These are phyloP conservation scores for Nevesoporus exiguus DNA, from an alignment of 768 basidiomycete species.

Conservation along the genomic window DNA sequence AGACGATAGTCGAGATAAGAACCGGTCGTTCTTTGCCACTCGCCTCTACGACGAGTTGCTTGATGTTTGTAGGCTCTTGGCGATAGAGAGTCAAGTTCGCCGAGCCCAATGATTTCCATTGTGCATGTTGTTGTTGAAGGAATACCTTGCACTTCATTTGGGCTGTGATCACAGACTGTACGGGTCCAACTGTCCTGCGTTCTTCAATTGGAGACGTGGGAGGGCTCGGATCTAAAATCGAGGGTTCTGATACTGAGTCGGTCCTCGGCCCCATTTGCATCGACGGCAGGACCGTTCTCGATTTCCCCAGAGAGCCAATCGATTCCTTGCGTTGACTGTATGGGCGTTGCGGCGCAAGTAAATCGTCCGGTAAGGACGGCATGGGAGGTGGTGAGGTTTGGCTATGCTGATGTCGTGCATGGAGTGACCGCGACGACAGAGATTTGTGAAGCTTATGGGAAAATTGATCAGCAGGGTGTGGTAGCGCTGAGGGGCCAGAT, in stretches of 20 bases:
- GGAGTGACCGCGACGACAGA: slow-evolving; percentile 57
- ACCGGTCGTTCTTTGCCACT: slow-evolving; percentile 72
- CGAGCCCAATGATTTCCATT: slow-evolving; percentile 94
- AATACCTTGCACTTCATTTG: slow-evolving; percentile 99
- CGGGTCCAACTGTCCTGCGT: slow-evolving; percentile 55
- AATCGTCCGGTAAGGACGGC: slow-evolving; percentile 35
- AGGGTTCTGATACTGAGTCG: slow-evolving; percentile 48
- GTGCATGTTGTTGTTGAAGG: slow-evolving; percentile 91
- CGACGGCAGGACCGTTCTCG: slow-evolving; percentile 60
- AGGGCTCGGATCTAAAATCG: slow-evolving; percentile 72
- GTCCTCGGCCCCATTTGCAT: slow-evolving; percentile 51
- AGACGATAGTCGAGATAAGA: slow-evolving; percentile 91
- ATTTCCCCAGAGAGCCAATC: slow-evolving; percentile 25
- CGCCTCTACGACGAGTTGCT: slow-evolving; percentile 93
- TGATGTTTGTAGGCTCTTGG: slow-evolving; percentile 82
- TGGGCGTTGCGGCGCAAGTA: slow-evolving; percentile 30
- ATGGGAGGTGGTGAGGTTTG: slow-evolving; percentile 34
- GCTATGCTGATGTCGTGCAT: slow-evolving; percentile 48
- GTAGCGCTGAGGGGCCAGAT: slow-evolving; percentile 7
- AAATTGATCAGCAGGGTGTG: slow-evolving; percentile 47
- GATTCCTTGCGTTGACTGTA: slow-evolving; percentile 22
- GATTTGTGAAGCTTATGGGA: slow-evolving; percentile 44
- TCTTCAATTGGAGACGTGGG: slow-evolving; percentile 76
- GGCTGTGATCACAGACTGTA: slow-evolving; percentile 73
- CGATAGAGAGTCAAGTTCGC: slow-evolving; percentile 85